Conservation (phyloP, 768 basidiomycete species). For the Candolleomyces efflorescens region DNA sequence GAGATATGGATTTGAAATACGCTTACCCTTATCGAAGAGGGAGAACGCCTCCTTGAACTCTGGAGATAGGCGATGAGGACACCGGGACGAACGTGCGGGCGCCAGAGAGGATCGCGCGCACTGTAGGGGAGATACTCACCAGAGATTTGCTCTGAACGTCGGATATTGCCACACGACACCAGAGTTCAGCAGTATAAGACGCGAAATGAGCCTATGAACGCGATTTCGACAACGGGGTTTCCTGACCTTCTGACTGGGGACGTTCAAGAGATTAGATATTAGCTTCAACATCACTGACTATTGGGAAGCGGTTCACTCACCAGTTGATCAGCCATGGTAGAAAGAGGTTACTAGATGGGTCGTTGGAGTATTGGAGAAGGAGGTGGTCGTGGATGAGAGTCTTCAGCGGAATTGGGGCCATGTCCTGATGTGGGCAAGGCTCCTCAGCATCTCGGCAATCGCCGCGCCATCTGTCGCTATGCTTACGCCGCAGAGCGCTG, state of each 20-base stretch:
- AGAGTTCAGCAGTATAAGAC: not conserved
- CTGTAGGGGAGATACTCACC: constrained; percentile 43
- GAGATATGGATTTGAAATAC: constrained; percentile 3
- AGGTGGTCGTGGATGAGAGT: not conserved
- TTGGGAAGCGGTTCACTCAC: constrained; percentile 28
- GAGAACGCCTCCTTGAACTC: constrained; percentile 99
- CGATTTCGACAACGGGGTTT: constrained; percentile 7
- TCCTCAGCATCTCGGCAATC: constrained; percentile 18
- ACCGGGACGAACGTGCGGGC: not conserved
- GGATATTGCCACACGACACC: not conserved
- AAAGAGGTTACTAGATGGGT: not conserved
- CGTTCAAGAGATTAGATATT: constrained; percentile 1
- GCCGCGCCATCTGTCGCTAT: constrained; percentile 9
- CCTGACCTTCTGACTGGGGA: constrained; percentile 55
- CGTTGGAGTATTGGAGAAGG: not conserved
- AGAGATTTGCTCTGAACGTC: constrained; percentile 76
- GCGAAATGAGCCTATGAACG: constrained; percentile 1
- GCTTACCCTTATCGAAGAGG: constrained; percentile 90
- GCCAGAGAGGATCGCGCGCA: constrained; percentile 5
- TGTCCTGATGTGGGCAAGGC: not conserved
- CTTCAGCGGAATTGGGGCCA: not conserved
- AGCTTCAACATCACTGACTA: constrained; percentile 13
- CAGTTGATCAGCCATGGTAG: constrained; percentile 53
- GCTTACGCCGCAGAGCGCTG: not conserved
- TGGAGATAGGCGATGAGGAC: constrained; percentile 20